Evolutionary conservation across 768 basidiomycete genomes (phyloP), one percentile per base, ranked within the genome.

Genomic region (Termitomyces sp.): DNA sequence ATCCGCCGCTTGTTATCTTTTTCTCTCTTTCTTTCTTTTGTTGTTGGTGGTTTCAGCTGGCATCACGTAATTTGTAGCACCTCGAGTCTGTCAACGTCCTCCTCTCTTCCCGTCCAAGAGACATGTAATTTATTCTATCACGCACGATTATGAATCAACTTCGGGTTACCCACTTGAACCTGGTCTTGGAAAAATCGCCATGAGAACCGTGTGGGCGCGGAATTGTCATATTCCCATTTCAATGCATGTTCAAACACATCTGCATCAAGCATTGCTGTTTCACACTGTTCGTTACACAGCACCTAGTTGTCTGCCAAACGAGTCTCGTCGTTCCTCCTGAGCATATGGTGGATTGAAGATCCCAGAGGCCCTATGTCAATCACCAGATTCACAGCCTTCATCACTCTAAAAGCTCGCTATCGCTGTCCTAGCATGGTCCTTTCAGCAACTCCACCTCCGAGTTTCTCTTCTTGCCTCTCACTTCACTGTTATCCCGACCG

Each of bases 61-160:
- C 37, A 53, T 39, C 37, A 39, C 2, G 58, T 59, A 58, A 57
- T 34, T 42, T 52, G 36, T 53, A 53, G n/a, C 31, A 52, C 34
- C 45, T 24, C 31, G 22, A 12, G 20, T 39, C 44, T 30, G 52
- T 39, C 37, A 39, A 39, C 27, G 52, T 20, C 37, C 30, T 18
- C 18, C 49, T 11, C 3, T 15, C 12, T 37, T 6, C 8, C 6
- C 13, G 22, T 57, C 36, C 57, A 50, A 42, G 41, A 44, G 57
- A 52, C 39, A 48, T 45, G 48, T 58, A 51, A n/a, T 44, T 42
- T 42, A 46, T 11, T 18, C 51, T 1, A 27, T 39, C 6, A 9
- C 24, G 20, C 8, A 36, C 46, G 9, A 16, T 13, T 48, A 31
- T 48, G 27, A 30, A 22, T 49, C 48, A 4, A n/a, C 15, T 39